Conservation (phyloP, 2,329 filamentous ascomycete genomes). For the Talaromyces rugulosus region DNA sequence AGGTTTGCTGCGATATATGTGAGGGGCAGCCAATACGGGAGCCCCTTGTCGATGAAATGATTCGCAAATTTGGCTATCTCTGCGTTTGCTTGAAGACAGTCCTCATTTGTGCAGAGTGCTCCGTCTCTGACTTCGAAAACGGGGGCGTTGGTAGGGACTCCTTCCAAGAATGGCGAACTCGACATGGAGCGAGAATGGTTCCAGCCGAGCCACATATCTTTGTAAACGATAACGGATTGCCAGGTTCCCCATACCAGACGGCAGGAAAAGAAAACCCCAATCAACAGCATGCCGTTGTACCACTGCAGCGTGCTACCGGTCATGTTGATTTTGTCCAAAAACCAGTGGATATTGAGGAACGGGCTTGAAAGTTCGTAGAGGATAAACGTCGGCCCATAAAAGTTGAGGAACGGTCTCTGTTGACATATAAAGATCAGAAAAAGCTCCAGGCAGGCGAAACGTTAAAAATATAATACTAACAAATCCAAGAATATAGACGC, state of each 20-base stretch:
- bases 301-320: slow-evolving; percentile 59
- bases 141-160: slow-evolving; percentile 28
- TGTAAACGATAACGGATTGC: slow-evolving; percentile 55
- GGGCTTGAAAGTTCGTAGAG: slow-evolving; percentile 65
- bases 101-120: slow-evolving; percentile 32
- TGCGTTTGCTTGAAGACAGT: slow-evolving; percentile 37
- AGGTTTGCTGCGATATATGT: slow-evolving; percentile 57
- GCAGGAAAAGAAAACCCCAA: slow-evolving; percentile 57
- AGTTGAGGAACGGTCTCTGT: slow-evolving; percentile 62
- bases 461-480: slow-evolving; percentile 43
- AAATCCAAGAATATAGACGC: slow-evolving; percentile 60
- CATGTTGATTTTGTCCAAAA: slow-evolving; percentile 63
- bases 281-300: slow-evolving; percentile 59
- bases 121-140: slow-evolving; percentile 33
- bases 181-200: slow-evolving; percentile 35
- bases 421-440: not conserved
- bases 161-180: slow-evolving; percentile 22
- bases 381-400: slow-evolving; percentile 61
- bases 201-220: slow-evolving; percentile 55
- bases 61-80: slow-evolving; percentile 49
- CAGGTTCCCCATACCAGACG: slow-evolving; percentile 62
- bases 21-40: slow-evolving; percentile 57
- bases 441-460: not conserved
- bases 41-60: slow-evolving; percentile 26
- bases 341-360: slow-evolving; percentile 67